These are phyloP conservation scores for Cyberlindnera petersonii DNA, from an alignment of 805 yeast species.

Conservation along the genomic window DNA sequence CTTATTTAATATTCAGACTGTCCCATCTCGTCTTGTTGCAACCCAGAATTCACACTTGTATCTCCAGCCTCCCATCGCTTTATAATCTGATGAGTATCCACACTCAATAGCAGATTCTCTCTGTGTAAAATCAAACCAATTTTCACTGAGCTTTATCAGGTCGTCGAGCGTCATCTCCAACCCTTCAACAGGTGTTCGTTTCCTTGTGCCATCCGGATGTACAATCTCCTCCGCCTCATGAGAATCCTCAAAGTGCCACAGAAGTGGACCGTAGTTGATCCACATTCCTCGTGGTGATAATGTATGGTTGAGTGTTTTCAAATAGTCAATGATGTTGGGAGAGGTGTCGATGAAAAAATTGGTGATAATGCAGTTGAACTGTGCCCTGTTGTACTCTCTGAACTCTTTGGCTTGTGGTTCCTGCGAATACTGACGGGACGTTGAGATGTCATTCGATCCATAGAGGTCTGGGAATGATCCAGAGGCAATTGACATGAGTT, in stretches of 20 bases:
- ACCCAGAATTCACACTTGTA: constrained; percentile 72
- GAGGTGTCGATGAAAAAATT: constrained; percentile 66
- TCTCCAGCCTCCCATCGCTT: constrained; percentile 48
- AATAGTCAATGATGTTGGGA: constrained; percentile 52
- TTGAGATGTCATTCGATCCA: constrained; percentile 39
- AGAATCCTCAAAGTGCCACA: constrained; percentile 69
- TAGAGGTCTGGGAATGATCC: constrained; percentile 70
- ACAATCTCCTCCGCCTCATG: constrained; percentile 27
- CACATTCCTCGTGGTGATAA: constrained; percentile 44
- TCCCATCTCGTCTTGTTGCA: constrained; percentile 28
- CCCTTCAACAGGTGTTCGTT: constrained; percentile 42
- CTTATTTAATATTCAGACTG: too few relatives aligned
- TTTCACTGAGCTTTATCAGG: constrained; percentile 44
- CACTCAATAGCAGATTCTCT: constrained; percentile 42
- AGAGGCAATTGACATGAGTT: constrained; percentile 65
- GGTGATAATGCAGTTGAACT: constrained; percentile 47
- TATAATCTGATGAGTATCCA: constrained; percentile 49
- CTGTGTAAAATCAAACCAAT: constrained; percentile 45
- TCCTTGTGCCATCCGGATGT: constrained; percentile 21
- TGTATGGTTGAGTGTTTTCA: constrained; percentile 42
- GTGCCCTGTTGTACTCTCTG: constrained; percentile 35
- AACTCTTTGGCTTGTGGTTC: constrained; percentile 40
- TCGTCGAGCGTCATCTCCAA: constrained; percentile 59
- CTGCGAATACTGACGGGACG: constrained; percentile 17
- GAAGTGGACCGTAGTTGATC: constrained; percentile 65